Base-by-base conservation (phyloP, 345 rosid genomes). In the Syzygium aqueum region DNA sequence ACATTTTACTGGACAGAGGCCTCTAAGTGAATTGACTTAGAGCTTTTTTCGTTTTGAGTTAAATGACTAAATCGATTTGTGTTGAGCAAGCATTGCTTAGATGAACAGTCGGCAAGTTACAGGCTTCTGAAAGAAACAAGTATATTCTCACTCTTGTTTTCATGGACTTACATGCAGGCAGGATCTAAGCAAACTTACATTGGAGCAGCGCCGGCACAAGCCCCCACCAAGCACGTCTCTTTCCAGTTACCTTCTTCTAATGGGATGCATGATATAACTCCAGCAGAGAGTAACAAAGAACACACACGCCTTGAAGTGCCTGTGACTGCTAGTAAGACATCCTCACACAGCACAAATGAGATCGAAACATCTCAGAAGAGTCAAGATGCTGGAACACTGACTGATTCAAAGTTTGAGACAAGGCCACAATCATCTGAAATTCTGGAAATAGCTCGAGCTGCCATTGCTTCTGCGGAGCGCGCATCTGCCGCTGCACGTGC, bases 401-500 rank as follows among this genome's bases (percentile, higher is more conserved):
- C 37, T 21, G 91, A 93, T 51, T 19, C n/a, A n/a, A 89, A 88
- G 84, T 87, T 84, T 85, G 93, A 85, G 82, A 85, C 86, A 67
- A 43, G 85, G 88, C 51, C 94, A 84, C 88, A 65, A 51, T 87
- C 93, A 83, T 92, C 96, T 16, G 94, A 95, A 86, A 94, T 94
- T 23, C 87, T 96, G 95, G 98, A 94, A 92, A 92, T 33, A 92
- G 99, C 98, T 90, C 94, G 91, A 85, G 97, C 92, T 52, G 99
- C 98, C 85, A 91, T 97, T 90, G 96, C 98, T 83, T 90, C 90
- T 63, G 99, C 98, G 7, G 97, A 96, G 51, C 95, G 94, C 33
- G 99, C 98, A 86, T 88, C 94, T 28, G 95, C 95, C 27, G 91
- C 96, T 83, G 99, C 99, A 53, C 99, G 94, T 86, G 95, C 99